phyloP scores from a whole-genome alignment of 768 basidiomycete genomes.

The Coprinellus micaceus region DNA sequence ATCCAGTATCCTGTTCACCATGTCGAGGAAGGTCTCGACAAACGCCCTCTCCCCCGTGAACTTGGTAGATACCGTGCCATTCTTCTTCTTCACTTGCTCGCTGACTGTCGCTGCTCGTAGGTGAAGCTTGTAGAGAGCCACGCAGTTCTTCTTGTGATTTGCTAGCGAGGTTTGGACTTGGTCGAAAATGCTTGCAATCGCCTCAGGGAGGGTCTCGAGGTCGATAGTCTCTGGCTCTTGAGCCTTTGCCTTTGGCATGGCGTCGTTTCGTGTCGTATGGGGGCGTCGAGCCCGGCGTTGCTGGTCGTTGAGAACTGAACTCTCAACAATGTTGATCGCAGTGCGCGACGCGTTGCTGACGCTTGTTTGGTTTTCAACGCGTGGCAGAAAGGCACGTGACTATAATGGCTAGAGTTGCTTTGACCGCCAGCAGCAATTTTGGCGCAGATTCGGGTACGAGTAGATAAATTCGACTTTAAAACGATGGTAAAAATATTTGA shows the following conservation, averaged over 20 bases:
- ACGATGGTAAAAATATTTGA: no score
- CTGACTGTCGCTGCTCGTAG: slow-evolving; percentile 54
- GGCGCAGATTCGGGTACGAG: no score
- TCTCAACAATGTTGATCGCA: no score
- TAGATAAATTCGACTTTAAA: no score
- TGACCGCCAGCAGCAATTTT: no score
- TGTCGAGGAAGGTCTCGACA: slow-evolving; percentile 67
- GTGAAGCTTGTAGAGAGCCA: slow-evolving; percentile 83
- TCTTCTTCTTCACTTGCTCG: slow-evolving; percentile 42
- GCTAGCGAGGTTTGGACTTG: slow-evolving; percentile 77
- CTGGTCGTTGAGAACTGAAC: slow-evolving; percentile 10
- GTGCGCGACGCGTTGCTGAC: no score
- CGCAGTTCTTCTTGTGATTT: slow-evolving; percentile 91
- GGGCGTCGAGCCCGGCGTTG: slow-evolving; percentile 5
- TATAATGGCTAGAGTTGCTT: no score
- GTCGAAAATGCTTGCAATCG: slow-evolving; percentile 53
- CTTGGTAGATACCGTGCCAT: slow-evolving; percentile 37
- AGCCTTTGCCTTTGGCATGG: slow-evolving; percentile 12
- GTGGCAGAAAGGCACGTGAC: no score
- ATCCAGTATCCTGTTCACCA: slow-evolving; percentile 66
- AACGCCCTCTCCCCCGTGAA: slow-evolving; percentile 78
- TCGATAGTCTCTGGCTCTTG: slow-evolving; percentile 10
- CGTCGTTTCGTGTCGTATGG: slow-evolving; percentile 21
- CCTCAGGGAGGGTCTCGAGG: slow-evolving; percentile 32
- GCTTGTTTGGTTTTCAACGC: no score